phyloP scores from a whole-genome alignment of 495 filamentous ascomycete genomes.

The Margaritispora aquatica region DNA sequence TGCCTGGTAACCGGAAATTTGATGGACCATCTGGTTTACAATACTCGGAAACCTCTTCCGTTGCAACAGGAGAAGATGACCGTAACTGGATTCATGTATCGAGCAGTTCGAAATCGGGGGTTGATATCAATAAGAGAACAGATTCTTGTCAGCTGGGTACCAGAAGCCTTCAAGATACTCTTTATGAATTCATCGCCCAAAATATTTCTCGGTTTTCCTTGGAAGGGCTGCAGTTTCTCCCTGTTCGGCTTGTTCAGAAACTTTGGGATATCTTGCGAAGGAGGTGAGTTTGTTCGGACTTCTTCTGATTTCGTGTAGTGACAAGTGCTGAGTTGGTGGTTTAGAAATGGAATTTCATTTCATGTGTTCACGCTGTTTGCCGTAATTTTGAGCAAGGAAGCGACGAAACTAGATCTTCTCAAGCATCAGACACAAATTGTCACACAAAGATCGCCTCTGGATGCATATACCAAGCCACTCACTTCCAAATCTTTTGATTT shows the following conservation, averaged over 20 bases:
- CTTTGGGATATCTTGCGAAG: slow-evolving; percentile 10
- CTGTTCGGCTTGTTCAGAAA: background rate
- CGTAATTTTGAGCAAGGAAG: slow-evolving; percentile 1
- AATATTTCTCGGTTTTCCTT: slow-evolving; percentile 9
- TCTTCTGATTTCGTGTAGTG: background rate
- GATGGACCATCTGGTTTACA: slow-evolving; percentile 17
- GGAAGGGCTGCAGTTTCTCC: slow-evolving; percentile 8
- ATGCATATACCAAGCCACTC: slow-evolving; percentile 17
- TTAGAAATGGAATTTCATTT: slow-evolving; percentile 10
- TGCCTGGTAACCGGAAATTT: background rate
- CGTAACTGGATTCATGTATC: slow-evolving; percentile 10
- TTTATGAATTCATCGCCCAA: slow-evolving; percentile 7
- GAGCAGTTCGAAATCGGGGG: background rate
- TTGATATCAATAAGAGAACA: background rate
- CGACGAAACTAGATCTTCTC: background rate
- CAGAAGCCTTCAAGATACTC: slow-evolving; percentile 13
- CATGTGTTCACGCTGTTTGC: slow-evolving; percentile 20
- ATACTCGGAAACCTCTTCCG: slow-evolving; percentile 12
- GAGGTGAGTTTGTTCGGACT: background rate
- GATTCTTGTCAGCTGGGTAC: background rate
- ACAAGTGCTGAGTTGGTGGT: background rate
- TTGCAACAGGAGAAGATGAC: slow-evolving; percentile 11
- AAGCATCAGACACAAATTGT: slow-evolving; percentile 12
- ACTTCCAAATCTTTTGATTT: slow-evolving; percentile 20
- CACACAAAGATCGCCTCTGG: slow-evolving; percentile 7